Conservation (phyloP, 2,329 filamentous ascomycete species). For the Nigrospora sphaerica region DNA sequence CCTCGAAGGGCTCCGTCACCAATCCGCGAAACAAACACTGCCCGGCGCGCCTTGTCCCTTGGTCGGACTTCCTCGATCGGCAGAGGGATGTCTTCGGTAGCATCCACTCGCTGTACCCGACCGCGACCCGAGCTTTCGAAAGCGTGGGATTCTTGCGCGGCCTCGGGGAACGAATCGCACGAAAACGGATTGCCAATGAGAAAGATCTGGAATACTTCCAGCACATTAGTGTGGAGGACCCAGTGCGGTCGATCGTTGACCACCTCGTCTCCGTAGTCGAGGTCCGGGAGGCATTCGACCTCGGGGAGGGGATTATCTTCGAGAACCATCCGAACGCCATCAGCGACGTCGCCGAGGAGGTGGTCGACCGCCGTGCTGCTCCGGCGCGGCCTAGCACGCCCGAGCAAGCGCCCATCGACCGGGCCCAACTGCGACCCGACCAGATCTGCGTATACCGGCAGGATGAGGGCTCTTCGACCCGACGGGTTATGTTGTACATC, state of each 20-base stretch:
- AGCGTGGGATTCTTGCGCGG: conserved; percentile 12
- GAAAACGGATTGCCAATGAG: conserved; percentile 14
- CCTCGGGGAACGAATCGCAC: conserved; percentile 12
- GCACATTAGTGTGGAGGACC: conserved; percentile 20
- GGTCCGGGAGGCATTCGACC: conserved; percentile 11
- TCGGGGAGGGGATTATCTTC: conserved; percentile 22
- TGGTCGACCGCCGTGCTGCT: conserved; percentile 4
- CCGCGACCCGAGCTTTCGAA: conserved; percentile 17
- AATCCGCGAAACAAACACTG: conserved; percentile 21
- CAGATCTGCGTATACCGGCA: conserved; percentile 22
- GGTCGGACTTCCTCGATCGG: conserved; percentile 19
- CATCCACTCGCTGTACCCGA: conserved; percentile 13
- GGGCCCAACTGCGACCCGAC: conserved; percentile 17
- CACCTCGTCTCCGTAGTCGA: conserved; percentile 14
- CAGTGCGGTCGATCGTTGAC: conserved; percentile 21
- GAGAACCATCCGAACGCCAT: conserved; percentile 20
- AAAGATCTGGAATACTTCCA: conserved; percentile 22
- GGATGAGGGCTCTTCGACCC: conserved; percentile 1
- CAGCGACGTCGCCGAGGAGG: conserved; percentile 13
- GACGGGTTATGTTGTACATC: conserved; percentile 20
- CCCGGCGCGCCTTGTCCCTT: conserved; percentile 17
- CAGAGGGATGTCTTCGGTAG: conserved; percentile 13
- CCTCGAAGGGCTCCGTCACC: conserved; percentile 18
- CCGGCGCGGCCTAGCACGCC: conserved; percentile 9
- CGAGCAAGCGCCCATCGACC: conserved; percentile 6